Percentiles rank a stretch among this genome's conserved stretches.
These are phyloP conservation scores for Aspergillus campestris DNA, from an alignment of 495 filamentous ascomycete genomes.

Conservation along the genomic window DNA sequence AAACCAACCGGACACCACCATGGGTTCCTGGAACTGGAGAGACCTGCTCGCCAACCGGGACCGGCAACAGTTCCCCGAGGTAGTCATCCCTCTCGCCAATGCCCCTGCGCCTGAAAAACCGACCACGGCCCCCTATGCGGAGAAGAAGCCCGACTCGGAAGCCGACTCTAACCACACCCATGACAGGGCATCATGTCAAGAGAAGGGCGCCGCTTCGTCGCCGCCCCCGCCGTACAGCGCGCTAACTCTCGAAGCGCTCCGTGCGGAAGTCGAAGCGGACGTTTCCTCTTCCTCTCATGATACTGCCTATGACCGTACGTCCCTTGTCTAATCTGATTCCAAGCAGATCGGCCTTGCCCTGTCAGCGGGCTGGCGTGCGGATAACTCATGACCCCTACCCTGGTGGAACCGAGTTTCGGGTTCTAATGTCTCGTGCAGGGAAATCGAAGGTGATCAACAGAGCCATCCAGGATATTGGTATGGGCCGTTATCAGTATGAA, in stretches of 20 bases:
- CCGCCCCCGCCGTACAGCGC: slow-evolving; percentile 11
- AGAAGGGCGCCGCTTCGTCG: slow-evolving; percentile 20
- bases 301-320: slow-evolving; percentile 45
- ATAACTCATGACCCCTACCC: background rate
- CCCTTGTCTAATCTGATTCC: background rate
- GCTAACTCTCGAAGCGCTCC: slow-evolving; percentile 37
- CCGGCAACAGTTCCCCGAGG: slow-evolving; percentile 34
- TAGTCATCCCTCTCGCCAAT: slow-evolving; percentile 35
- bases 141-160: slow-evolving; percentile 7
- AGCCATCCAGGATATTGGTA: slow-evolving; percentile 60
- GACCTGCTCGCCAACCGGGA: slow-evolving; percentile 36
- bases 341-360: background rate
- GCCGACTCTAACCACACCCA: slow-evolving; percentile 8
- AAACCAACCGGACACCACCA: background rate
- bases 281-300: slow-evolving; percentile 31
- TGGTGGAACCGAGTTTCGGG: background rate
- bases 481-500: slow-evolving; percentile 71
- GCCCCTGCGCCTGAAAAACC: slow-evolving; percentile 11
- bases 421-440: slow-evolving; percentile 11
- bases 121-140: background rate
- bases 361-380: background rate
- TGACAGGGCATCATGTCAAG: slow-evolving; percentile 16
- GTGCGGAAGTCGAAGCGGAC: slow-evolving; percentile 39
- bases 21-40: slow-evolving; percentile 20
- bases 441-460: slow-evolving; percentile 42